These are phyloP conservation scores for Vaccinium myrtillus DNA, from an alignment of 148 eudicot species.

Conservation along the genomic window DNA sequence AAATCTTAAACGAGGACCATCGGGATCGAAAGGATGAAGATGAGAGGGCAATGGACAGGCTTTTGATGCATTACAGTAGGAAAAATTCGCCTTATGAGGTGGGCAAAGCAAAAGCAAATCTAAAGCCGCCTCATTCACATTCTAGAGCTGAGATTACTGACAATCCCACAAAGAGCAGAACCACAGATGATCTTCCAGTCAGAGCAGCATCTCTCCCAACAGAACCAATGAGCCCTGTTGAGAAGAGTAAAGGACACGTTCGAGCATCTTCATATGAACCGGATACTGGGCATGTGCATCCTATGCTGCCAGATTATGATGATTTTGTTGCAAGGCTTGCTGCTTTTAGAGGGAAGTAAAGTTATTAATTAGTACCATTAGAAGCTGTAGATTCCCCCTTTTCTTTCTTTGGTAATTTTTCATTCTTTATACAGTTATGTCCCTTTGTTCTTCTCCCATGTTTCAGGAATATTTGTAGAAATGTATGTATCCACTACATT, in stretches of 20 bases:
- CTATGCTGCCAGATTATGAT: slow-evolving; percentile 60
- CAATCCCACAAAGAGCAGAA: not conserved
- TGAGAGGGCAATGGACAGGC: slow-evolving; percentile 27
- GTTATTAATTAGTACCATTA: not conserved
- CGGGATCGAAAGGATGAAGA: slow-evolving; percentile 18
- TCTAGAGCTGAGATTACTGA: not conserved
- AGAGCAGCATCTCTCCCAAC: slow-evolving; percentile 23
- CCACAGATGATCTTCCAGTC: not conserved
- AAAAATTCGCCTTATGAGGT: slow-evolving; percentile 13
- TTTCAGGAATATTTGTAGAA: not conserved
- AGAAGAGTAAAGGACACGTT: slow-evolving; percentile 24
- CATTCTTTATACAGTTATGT: not conserved
- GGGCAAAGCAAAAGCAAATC: slow-evolving; percentile 3
- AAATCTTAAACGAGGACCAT: not conserved
- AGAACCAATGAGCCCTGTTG: slow-evolving; percentile 21
- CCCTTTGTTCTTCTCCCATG: not conserved
- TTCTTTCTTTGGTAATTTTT: not conserved
- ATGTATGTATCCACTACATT: not conserved
- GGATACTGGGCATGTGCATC: slow-evolving; percentile 43
- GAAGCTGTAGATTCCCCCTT: not conserved
- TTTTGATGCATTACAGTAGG: slow-evolving; percentile 24
- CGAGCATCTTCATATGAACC: slow-evolving; percentile 38
- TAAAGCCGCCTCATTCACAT: slow-evolving; percentile 5
- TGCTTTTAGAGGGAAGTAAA: slow-evolving; percentile 26
- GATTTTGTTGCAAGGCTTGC: slow-evolving; percentile 57